phyloP scores from a whole-genome alignment of 106 monocot genomes.

The Hemerocallis citrina region DNA sequence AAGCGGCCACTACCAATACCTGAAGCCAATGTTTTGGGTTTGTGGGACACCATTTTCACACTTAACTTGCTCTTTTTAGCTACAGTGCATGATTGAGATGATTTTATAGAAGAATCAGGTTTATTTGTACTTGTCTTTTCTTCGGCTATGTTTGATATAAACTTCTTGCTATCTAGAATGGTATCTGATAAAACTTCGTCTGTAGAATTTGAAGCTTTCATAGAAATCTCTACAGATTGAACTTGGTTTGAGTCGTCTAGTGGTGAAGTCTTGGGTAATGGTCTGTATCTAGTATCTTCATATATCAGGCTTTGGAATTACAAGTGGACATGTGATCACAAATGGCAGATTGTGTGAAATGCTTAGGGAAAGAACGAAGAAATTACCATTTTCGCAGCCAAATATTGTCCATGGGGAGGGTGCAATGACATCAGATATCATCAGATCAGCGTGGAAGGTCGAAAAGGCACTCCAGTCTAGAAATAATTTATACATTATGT shows the following conservation, averaged over 20 bases:
- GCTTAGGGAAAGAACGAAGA: no score
- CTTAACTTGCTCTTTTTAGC: slow-evolving; percentile 25
- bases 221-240: slow-evolving; percentile 22
- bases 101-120: slow-evolving; percentile 29
- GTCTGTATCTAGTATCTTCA: slow-evolving; percentile 12
- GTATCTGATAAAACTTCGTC: slow-evolving; percentile 7
- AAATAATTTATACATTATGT: no score
- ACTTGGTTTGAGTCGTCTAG: background rate
- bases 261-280: slow-evolving; percentile 8
- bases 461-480: no score
- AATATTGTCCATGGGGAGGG: no score
- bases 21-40: slow-evolving; percentile 18
- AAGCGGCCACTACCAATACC: slow-evolving; percentile 19
- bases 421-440: no score
- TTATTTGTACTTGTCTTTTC: slow-evolving; percentile 21
- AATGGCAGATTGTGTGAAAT: no score
- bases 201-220: background rate
- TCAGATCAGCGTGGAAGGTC: no score
- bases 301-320: no score
- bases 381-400: no score
- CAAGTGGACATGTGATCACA: no score
- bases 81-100: slow-evolving; percentile 14
- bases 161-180: slow-evolving; percentile 5
- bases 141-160: slow-evolving; percentile 1
- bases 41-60: slow-evolving; percentile 13